Conservation (phyloP, 75 land plant species). For the Selaginella moellendorffii region DNA sequence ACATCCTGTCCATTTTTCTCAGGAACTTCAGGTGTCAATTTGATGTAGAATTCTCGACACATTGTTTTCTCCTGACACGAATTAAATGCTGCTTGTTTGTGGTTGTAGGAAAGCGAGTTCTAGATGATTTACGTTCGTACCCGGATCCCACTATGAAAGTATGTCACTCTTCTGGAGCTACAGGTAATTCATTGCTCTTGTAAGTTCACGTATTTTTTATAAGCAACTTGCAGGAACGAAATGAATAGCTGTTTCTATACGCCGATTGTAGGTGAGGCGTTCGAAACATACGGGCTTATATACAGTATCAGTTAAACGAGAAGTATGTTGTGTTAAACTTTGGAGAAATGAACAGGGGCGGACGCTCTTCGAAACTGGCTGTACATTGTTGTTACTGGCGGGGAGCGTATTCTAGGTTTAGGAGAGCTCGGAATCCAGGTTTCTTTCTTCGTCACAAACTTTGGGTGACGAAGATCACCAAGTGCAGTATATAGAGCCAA, state of each 20-base stretch:
- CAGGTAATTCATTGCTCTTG: neutral
- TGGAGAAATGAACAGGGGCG: neutral
- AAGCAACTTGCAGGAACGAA: conserved; percentile 6
- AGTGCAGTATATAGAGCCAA: too few species aligned
- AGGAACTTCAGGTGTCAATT: conserved; percentile 81
- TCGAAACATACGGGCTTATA: conserved; percentile 2
- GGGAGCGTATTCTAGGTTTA: conserved; percentile 4
- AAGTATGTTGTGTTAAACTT: neutral
- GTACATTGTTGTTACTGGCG: neutral
- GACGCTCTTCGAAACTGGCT: conserved; percentile 1
- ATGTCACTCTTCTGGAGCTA: neutral
- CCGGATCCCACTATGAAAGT: neutral
- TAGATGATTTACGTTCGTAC: neutral
- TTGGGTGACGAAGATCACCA: too few species aligned
- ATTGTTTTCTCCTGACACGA: too few species aligned
- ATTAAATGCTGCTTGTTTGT: too few species aligned
- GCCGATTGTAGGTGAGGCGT: conserved; percentile 13
- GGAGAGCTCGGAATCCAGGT: conserved; percentile 7
- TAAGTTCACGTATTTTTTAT: too few species aligned
- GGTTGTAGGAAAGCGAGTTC: neutral
- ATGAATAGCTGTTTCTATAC: conserved; percentile 8
- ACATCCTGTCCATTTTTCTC: conserved; percentile 51
- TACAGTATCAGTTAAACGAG: too few species aligned
- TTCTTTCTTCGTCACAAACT: too few species aligned
- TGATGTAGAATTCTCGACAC: too few species aligned